These are phyloP conservation scores for Capsella rubella DNA, from an alignment of 441 rosid species.

Conservation along the genomic window DNA sequence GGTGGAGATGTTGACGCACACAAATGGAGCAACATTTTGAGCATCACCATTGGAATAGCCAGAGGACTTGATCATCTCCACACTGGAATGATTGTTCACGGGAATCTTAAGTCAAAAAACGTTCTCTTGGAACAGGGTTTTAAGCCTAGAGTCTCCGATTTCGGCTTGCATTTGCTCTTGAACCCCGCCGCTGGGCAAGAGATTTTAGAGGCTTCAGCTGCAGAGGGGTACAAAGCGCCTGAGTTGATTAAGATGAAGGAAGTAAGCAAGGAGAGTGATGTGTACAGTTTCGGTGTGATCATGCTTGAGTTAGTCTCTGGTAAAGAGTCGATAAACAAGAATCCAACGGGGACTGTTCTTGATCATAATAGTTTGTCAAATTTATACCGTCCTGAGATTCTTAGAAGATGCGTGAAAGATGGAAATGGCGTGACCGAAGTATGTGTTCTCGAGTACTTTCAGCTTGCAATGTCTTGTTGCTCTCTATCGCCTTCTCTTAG, in stretches of 20 bases:
- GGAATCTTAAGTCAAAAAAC: constrained; percentile 87
- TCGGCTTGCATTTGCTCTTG: constrained; percentile 72
- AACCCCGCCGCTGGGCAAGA: constrained; percentile 73
- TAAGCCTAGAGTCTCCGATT: constrained; percentile 78
- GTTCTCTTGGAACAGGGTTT: constrained; percentile 61
- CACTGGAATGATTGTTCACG: constrained; percentile 70
- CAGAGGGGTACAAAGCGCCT: constrained; percentile 89
- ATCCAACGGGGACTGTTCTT: constrained; percentile 59
- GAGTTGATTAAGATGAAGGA: constrained; percentile 91
- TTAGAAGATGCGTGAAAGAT: constrained; percentile 42
- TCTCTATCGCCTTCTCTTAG: constrained; percentile 82
- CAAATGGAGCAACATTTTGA: constrained; percentile 65
- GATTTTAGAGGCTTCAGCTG: constrained; percentile 74
- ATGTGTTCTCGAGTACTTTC: constrained; percentile 59
- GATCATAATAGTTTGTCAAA: constrained; percentile 57
- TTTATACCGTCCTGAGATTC: constrained; percentile 65
- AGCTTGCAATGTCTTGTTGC: constrained; percentile 83
- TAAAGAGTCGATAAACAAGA: constrained; percentile 60
- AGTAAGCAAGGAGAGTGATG: constrained; percentile 68
- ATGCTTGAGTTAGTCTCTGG: constrained; percentile 82
- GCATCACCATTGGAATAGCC: constrained; percentile 68
- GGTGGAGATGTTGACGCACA: constrained; percentile 65
- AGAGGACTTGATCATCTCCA: constrained; percentile 85
- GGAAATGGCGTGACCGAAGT: constrained; percentile 55
- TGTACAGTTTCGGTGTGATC: constrained; percentile 74